A percentile compares a stretch with the other conserved stretches of the same genome.
Evolutionary conservation across 78 protist genomes (phyloP).

Genomic region (Pelomyxa schiedti): DNA sequence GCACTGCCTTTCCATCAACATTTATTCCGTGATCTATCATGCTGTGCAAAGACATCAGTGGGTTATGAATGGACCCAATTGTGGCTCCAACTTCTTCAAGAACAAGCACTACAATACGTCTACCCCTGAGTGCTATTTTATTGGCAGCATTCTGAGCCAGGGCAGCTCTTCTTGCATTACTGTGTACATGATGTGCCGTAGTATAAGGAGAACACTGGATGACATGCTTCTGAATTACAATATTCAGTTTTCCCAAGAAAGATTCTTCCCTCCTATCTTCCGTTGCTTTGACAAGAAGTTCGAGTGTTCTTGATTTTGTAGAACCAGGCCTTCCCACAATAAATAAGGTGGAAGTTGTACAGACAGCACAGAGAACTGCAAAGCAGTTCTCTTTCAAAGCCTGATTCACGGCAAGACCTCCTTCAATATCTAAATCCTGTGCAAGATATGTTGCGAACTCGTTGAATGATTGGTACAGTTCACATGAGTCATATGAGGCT

Average conservation of each 20-base stretch:
- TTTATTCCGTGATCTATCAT: slow-evolving; percentile 20
- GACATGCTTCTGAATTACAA: slow-evolving; percentile 1
- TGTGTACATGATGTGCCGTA: slow-evolving; percentile 13
- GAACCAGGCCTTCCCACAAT: slow-evolving; percentile 25
- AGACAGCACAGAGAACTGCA: slow-evolving; percentile 10
- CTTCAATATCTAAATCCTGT: not conserved
- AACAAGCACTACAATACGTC: slow-evolving; percentile 3
- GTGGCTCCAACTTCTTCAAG: slow-evolving; percentile 32
- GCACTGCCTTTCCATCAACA: slow-evolving; percentile 5
- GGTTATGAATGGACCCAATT: slow-evolving; percentile 18
- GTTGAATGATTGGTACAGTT: slow-evolving; percentile 4
- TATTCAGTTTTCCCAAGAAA: slow-evolving; percentile 6
- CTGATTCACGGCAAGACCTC: slow-evolving; percentile 23
- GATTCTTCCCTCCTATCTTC: slow-evolving; percentile 4
- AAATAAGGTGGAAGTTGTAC: slow-evolving; percentile 1
- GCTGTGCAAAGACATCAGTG: slow-evolving; percentile 17
- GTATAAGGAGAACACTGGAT: slow-evolving; percentile 25
- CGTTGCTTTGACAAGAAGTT: slow-evolving; percentile 3
- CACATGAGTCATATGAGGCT: not conserved
- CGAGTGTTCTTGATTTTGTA: slow-evolving; percentile 21
- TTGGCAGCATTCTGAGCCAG: slow-evolving; percentile 12
- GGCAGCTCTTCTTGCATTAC: slow-evolving; percentile 14
- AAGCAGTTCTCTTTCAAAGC: slow-evolving; percentile 24
- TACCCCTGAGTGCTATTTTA: not conserved
- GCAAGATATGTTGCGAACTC: slow-evolving; percentile 5